Percentiles rank a stretch among this genome's conserved stretches.
These are phyloP conservation scores for Acacia melanoxylon DNA, from an alignment of 306 rosid genomes.

Conservation along the genomic window DNA sequence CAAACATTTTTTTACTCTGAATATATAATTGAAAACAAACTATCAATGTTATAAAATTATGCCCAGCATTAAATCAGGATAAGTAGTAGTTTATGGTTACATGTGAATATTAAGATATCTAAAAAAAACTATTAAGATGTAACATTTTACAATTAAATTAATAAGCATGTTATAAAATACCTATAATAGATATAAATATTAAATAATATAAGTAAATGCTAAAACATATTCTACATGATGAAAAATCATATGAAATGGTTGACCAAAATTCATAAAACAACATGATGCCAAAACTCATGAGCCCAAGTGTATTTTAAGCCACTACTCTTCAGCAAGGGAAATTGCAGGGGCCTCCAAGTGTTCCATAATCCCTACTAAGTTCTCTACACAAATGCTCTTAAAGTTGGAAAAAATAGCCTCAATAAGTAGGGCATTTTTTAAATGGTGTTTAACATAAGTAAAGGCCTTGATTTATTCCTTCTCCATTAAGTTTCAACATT, in stretches of 20 bases:
- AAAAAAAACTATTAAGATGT: background rate
- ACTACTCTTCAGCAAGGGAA: background rate
- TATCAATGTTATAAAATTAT: background rate
- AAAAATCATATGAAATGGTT: background rate
- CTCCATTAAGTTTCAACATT: no score
- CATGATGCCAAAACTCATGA: background rate
- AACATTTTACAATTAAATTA: background rate
- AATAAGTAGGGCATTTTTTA: background rate
- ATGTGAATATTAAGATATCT: background rate
- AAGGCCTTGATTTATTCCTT: no score
- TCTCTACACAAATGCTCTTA: background rate
- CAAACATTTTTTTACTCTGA: background rate
- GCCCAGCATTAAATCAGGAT: background rate
- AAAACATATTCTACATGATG: background rate
- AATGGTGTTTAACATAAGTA: background rate
- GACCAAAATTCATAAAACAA: background rate
- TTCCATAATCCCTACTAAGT: background rate
- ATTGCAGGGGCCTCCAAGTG: background rate
- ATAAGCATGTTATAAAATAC: background rate
- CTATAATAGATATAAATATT: no score
- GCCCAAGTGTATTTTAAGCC: background rate
- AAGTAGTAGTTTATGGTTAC: background rate
- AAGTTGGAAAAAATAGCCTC: background rate
- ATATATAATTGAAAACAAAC: background rate
- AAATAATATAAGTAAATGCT: background rate